phyloP scores from a whole-genome alignment of 2,329 filamentous ascomycete species.

The Orbilia brochopaga region DNA sequence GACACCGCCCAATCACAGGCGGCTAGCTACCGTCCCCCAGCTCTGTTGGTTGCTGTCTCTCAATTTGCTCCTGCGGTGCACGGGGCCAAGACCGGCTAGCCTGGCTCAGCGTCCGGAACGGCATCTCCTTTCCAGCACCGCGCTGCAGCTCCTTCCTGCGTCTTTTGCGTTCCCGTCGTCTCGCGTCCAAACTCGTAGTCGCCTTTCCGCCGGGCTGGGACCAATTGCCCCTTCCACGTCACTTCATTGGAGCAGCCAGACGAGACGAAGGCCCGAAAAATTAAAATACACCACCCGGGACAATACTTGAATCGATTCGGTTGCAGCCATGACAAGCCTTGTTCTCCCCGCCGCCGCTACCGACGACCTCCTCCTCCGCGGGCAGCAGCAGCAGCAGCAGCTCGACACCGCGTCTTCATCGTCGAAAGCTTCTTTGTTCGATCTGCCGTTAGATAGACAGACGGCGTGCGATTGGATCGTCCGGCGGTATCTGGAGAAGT shows the following conservation, averaged over 20 bases:
- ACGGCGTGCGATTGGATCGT: conserved; percentile 47
- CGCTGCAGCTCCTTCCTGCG: conserved; percentile 25
- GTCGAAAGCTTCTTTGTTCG: conserved; percentile 22
- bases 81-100: conserved; percentile 38
- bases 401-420: conserved; percentile 27
- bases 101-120: conserved; percentile 33
- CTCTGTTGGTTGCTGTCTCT: conserved; percentile 31
- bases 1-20: neutral
- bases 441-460: conserved; percentile 31
- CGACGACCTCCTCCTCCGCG: conserved; percentile 20
- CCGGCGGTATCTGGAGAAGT: conserved; percentile 41
- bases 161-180: conserved; percentile 9
- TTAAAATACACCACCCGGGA: neutral
- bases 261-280: neutral
- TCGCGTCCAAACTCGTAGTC: conserved; percentile 23
- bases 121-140: conserved; percentile 42
- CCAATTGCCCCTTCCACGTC: conserved; percentile 56
- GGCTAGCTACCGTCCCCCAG: conserved; percentile 3
- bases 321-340: conserved; percentile 30
- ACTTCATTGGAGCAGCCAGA: conserved; percentile 55
- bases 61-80: conserved; percentile 24
- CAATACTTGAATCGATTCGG: neutral
- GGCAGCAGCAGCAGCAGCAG: conserved; percentile 8
- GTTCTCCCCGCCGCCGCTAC: conserved; percentile 27
- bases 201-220: conserved; percentile 57